Conservation (phyloP, 1,139 yeast species). For the Saccharomycopsis hybrid region DNA sequence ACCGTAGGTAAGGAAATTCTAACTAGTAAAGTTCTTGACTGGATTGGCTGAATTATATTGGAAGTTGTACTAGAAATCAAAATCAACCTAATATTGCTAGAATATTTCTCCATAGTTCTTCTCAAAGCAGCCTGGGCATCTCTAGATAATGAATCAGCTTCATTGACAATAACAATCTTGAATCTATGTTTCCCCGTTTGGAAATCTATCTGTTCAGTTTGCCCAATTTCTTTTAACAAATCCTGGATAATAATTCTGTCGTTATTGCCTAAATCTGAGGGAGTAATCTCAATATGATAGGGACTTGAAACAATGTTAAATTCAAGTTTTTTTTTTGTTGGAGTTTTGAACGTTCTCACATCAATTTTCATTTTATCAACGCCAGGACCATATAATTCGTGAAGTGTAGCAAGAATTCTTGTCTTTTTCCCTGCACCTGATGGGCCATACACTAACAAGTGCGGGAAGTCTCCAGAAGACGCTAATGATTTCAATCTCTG, state of each 20-base stretch:
- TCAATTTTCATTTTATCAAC: constrained; percentile 85
- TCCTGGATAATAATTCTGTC: constrained; percentile 95
- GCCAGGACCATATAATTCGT: constrained; percentile 75
- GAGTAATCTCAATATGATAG: constrained; percentile 90
- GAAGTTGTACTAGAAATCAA: constrained; percentile 86
- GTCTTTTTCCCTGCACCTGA: constrained; percentile 97
- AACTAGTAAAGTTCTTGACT: constrained; percentile 84
- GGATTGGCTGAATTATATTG: constrained; percentile 87
- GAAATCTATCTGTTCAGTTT: constrained; percentile 87
- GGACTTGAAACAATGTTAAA: constrained; percentile 88
- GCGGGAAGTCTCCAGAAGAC: constrained; percentile 85
- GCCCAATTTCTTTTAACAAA: constrained; percentile 86
- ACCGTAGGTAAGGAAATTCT: constrained; percentile 78
- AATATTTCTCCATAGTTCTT: constrained; percentile 96
- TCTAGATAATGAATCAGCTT: constrained; percentile 85
- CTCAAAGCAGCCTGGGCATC: constrained; percentile 98
- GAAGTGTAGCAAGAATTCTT: constrained; percentile 72
- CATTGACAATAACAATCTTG: constrained; percentile 88
- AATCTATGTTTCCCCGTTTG: constrained; percentile 62
- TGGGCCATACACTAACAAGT: constrained; percentile 86
- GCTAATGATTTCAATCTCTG: constrained; percentile 58
- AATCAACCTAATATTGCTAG: constrained; percentile 76
- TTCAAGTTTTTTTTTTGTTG: constrained; percentile 71
- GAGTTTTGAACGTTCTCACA: constrained; percentile 72
- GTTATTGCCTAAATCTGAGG: constrained; percentile 93